Evolutionary conservation across 164 flowering plant species (phyloP).

Genomic region (Umbilicus rupestris): DNA sequence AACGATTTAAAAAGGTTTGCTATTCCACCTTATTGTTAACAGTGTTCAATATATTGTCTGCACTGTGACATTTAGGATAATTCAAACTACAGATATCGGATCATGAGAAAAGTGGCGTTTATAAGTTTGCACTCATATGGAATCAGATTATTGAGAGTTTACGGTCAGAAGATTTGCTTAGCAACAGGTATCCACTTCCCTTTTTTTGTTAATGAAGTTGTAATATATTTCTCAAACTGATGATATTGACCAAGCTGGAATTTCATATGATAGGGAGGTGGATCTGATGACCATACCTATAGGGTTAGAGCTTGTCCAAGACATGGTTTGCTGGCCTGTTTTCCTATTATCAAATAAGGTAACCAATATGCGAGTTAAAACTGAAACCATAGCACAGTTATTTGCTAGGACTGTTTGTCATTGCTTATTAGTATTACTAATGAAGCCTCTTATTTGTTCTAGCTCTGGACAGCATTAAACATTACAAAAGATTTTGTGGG

Average conservation of each 20-base stretch:
- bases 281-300: conserved; percentile 79
- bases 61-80: neutral
- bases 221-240: neutral
- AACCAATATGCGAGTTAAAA: neutral
- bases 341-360: conserved; percentile 89
- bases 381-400: neutral
- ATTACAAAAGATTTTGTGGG: conserved; percentile 71
- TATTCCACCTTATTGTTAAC: neutral
- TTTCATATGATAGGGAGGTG: conserved; percentile 52
- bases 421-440: neutral
- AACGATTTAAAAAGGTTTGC: conserved; percentile 34
- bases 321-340: conserved; percentile 67
- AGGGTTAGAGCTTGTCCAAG: conserved; percentile 45
- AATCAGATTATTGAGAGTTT: conserved; percentile 68
- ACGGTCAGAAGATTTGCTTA: conserved; percentile 83
- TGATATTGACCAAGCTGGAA: neutral
- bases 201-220: neutral
- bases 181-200: conserved; percentile 47
- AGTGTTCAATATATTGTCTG: neutral
- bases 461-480: conserved; percentile 70
- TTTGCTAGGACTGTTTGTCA: neutral
- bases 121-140: conserved; percentile 75
- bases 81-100: conserved; percentile 29
- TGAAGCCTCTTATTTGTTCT: conserved; percentile 11
- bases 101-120: conserved; percentile 29